Conservation (phyloP, 495 filamentous ascomycete genomes). For the Penicillium cosmopolitanum region DNA sequence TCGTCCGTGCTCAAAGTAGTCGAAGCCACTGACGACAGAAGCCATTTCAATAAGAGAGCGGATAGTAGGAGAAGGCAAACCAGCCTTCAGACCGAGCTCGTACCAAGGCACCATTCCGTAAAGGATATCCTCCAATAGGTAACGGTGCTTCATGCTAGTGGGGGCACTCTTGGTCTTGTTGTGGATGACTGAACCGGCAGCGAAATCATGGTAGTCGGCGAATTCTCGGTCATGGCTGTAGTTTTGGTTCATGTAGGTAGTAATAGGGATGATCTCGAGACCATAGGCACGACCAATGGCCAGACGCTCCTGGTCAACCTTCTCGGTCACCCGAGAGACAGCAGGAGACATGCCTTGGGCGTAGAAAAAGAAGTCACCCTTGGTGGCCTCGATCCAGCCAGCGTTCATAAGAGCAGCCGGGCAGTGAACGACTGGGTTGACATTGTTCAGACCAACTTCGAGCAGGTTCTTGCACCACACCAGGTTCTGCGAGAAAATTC, state of each 20-base stretch:
- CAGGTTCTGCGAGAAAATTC: slow-evolving; percentile 22
- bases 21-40: slow-evolving; percentile 45
- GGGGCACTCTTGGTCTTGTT: slow-evolving; percentile 27
- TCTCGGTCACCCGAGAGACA: slow-evolving; percentile 22
- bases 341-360: slow-evolving; percentile 25
- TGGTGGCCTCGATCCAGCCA: slow-evolving; percentile 26
- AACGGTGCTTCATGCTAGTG: slow-evolving; percentile 19
- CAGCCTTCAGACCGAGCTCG: slow-evolving; percentile 21
- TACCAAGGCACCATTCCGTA: slow-evolving; percentile 25
- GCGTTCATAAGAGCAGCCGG: slow-evolving; percentile 26
- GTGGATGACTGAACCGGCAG: slow-evolving; percentile 20
- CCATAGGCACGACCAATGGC: slow-evolving; percentile 22
- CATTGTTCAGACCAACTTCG: slow-evolving; percentile 24
- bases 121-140: slow-evolving; percentile 21
- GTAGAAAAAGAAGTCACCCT: slow-evolving; percentile 28
- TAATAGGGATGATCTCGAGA: slow-evolving; percentile 19
- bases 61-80: slow-evolving; percentile 23
- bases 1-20: slow-evolving; percentile 89
- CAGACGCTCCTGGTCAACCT: slow-evolving; percentile 20
- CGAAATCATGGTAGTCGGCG: slow-evolving; percentile 23
- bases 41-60: slow-evolving; percentile 24
- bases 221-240: slow-evolving; percentile 19
- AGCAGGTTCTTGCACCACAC: slow-evolving; percentile 22
- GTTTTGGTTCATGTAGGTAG: slow-evolving; percentile 26
- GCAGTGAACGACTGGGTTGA: slow-evolving; percentile 26